Percentiles rank a stretch among this genome's conserved stretches.
Evolutionary conservation across 2,329 filamentous ascomycete species (phyloP).

Genomic region (Huntiella bhutanensis): DNA sequence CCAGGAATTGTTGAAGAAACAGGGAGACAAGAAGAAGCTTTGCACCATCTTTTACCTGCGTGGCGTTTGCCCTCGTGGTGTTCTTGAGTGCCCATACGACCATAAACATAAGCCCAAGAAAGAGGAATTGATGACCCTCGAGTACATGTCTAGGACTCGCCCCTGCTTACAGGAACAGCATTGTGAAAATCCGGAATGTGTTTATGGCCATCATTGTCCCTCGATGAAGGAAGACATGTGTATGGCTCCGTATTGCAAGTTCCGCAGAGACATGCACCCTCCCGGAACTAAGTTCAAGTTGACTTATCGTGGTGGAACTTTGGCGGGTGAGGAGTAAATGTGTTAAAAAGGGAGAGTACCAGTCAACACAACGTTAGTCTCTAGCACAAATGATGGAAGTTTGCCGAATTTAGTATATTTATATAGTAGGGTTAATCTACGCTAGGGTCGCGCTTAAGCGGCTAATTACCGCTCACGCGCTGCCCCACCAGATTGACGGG

Average conservation of each 20-base stretch:
- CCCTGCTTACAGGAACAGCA: conserved; percentile 38
- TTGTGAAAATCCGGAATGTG: conserved; percentile 38
- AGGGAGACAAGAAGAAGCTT: conserved; percentile 34
- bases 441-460: not conserved
- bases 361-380: too few species aligned
- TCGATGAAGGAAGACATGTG: conserved; percentile 33
- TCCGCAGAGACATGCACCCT: conserved; percentile 2
- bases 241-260: conserved; percentile 13
- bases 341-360: too few species aligned
- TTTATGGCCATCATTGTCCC: conserved; percentile 44
- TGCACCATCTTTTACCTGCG: conserved; percentile 45
- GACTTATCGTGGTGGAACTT: too few species aligned
- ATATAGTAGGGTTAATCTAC: not conserved
- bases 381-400: too few species aligned
- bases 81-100: conserved; percentile 33
- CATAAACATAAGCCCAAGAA: conserved; percentile 33
- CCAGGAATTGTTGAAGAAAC: conserved; percentile 36
- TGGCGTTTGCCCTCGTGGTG: conserved; percentile 34
- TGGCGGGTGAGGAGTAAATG: too few species aligned
- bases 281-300: not conserved
- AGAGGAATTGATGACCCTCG: conserved; percentile 37
- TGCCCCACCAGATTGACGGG: too few species aligned
- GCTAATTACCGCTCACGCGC: not conserved
- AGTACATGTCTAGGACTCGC: conserved; percentile 35
- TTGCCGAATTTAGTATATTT: not conserved